Evolutionary conservation across 2,329 filamentous ascomycete species (phyloP).

Genomic region (Ascochyta rabiei): DNA sequence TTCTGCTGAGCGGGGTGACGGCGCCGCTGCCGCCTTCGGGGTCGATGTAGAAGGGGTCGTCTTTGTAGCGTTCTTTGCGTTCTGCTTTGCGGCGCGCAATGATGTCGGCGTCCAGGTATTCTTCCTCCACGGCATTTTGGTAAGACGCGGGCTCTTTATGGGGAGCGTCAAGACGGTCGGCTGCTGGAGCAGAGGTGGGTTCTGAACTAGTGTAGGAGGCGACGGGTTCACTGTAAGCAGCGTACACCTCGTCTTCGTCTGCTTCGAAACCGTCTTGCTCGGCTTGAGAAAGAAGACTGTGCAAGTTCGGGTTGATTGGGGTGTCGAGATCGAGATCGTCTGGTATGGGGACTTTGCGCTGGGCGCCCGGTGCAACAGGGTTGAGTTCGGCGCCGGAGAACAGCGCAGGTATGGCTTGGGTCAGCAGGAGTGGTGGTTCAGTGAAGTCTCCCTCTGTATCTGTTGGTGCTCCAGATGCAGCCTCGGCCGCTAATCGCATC

Average conservation of each 20-base stretch:
- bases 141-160: slow-evolving; percentile 50
- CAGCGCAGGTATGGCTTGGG: slow-evolving; percentile 86
- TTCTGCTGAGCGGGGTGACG: slow-evolving; percentile 79
- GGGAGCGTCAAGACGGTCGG: slow-evolving; percentile 51
- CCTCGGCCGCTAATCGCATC: slow-evolving; percentile 84
- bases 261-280: slow-evolving; percentile 53
- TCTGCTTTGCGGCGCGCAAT: slow-evolving; percentile 76
- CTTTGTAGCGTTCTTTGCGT: slow-evolving; percentile 79
- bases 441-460: slow-evolving; percentile 69
- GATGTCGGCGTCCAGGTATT: slow-evolving; percentile 74
- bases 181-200: slow-evolving; percentile 44
- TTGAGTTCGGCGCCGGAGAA: slow-evolving; percentile 90
- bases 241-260: slow-evolving; percentile 53
- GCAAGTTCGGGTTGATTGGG: slow-evolving; percentile 78
- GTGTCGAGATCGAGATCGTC: slow-evolving; percentile 77
- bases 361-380: slow-evolving; percentile 81
- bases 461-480: slow-evolving; percentile 65
- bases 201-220: slow-evolving; percentile 28
- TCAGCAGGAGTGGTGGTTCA: slow-evolving; percentile 82
- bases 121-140: slow-evolving; percentile 53
- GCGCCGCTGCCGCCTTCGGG: slow-evolving; percentile 61
- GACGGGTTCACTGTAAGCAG: slow-evolving; percentile 54
- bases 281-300: slow-evolving; percentile 65
- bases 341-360: slow-evolving; percentile 83
- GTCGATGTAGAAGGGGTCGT: slow-evolving; percentile 94